Percentiles rank a stretch among this genome's conserved stretches.
Conservation (phyloP, 2,329 filamentous ascomycete genomes). For the Bisporella sp. region DNA sequence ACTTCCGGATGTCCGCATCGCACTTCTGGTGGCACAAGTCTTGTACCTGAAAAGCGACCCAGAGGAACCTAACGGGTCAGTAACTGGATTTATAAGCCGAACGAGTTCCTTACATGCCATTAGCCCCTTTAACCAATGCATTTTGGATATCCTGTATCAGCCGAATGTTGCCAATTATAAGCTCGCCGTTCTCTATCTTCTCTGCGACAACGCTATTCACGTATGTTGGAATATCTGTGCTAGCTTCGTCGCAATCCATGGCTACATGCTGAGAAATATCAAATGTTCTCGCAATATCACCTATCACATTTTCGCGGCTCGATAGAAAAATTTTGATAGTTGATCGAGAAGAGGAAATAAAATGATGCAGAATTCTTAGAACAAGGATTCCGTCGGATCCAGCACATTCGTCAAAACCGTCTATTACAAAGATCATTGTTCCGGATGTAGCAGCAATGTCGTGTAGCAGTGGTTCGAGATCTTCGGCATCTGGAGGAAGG, state of each 20-base stretch:
- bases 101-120: constrained; percentile 28
- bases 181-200: constrained; percentile 4
- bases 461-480: constrained; percentile 6
- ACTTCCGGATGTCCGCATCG: constrained; percentile 26
- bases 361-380: constrained; percentile 12
- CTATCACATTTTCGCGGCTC: constrained; percentile 5
- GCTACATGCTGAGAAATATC: constrained; percentile 4
- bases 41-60: constrained; percentile 31
- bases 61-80: constrained; percentile 31
- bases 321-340: constrained; percentile 22
- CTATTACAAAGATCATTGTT: constrained; percentile 23
- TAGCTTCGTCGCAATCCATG: constrained; percentile 6
- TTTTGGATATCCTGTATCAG: constrained; percentile 19
- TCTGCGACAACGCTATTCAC: constrained; percentile 6
- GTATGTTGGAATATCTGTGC: constrained; percentile 9
- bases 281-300: constrained; percentile 5
- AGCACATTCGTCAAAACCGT: constrained; percentile 30
- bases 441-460: constrained; percentile 5
- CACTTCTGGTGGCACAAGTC: constrained; percentile 29
- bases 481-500: constrained; percentile 2
- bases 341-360: constrained; percentile 5
- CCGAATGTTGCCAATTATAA: constrained; percentile 9
- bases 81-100: constrained; percentile 2
- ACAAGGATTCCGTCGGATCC: constrained; percentile 14
- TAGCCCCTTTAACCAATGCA: constrained; percentile 22